A percentile compares a stretch with the other conserved stretches of the same genome.
phyloP scores from a whole-genome alignment of 306 rosid species.

The Erythrophleum fordii region DNA sequence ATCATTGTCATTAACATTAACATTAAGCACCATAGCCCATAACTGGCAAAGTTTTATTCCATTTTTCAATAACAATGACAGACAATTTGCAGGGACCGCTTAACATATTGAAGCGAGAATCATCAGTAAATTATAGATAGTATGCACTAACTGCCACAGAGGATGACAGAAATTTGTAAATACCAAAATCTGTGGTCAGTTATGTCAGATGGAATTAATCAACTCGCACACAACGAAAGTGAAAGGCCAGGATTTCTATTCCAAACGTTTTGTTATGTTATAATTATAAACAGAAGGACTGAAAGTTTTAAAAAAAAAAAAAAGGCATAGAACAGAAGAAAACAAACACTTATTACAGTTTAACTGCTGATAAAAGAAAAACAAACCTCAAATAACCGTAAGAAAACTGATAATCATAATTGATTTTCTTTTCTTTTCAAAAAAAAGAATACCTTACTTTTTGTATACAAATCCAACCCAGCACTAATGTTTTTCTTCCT shows the following conservation, averaged over 20 bases:
- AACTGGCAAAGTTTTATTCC: background rate
- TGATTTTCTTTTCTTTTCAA: no score
- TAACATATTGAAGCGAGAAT: background rate
- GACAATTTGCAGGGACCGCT: background rate
- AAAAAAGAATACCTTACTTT: background rate
- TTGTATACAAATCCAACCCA: background rate
- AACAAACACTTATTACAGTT: constrained; percentile 7
- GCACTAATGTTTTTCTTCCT: background rate
- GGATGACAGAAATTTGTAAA: background rate
- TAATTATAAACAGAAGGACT: background rate
- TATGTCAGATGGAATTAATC: background rate
- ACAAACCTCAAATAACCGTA: background rate
- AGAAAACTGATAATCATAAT: background rate
- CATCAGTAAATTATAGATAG: background rate
- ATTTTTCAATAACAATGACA: background rate
- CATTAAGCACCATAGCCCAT: background rate
- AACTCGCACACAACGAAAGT: background rate
- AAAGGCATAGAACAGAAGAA: background rate
- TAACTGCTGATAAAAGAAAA: background rate
- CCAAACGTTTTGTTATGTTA: background rate
- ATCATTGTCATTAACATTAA: constrained; percentile 3
- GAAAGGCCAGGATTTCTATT: background rate
- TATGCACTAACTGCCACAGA: background rate
- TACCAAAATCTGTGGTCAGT: background rate
- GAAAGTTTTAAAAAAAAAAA: no score